These are phyloP conservation scores for Umbilicaria muhlenbergii DNA, from an alignment of 495 filamentous ascomycete species.

Conservation along the genomic window DNA sequence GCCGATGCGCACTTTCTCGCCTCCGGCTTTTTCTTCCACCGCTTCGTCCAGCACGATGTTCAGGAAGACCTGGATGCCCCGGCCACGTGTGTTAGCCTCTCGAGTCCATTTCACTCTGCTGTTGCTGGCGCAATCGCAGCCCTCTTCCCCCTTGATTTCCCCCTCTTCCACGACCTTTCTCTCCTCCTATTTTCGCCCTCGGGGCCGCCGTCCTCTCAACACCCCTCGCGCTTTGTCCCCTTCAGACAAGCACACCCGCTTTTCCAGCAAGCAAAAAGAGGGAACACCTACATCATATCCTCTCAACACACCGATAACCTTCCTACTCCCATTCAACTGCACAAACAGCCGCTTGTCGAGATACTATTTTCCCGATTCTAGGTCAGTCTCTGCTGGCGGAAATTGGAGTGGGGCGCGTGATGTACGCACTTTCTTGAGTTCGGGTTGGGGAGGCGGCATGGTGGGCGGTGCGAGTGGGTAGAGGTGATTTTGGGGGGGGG, in stretches of 20 bases:
- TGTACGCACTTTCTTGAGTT: constrained; percentile 79
- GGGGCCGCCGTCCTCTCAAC: no score
- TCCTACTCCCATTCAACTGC: constrained; percentile 92
- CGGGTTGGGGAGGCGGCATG: constrained; percentile 98
- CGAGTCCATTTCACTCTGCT: no score
- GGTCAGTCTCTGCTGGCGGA: not conserved
- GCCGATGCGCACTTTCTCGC: constrained; percentile 79
- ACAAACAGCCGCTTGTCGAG: constrained; percentile 98
- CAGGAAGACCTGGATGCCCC: constrained; percentile 63
- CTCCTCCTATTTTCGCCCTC: no score
- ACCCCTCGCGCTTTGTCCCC: no score
- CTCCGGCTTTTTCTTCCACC: constrained; percentile 85
- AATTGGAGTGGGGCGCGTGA: not conserved
- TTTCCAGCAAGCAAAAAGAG: no score
- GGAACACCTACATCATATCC: constrained; percentile 73
- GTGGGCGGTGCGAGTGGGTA: constrained; percentile 20
- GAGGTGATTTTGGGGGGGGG: no score
- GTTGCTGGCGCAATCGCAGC: no score
- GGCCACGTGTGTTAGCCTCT: not conserved
- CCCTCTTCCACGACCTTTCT: no score
- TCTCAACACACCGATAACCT: constrained; percentile 84
- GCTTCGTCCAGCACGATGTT: constrained; percentile 97
- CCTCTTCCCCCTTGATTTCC: no score
- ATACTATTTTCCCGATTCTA: constrained; percentile 42
- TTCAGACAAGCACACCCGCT: no score